phyloP scores from a whole-genome alignment of 1,139 yeast genomes.

The Blastobotrys illinoisensis region DNA sequence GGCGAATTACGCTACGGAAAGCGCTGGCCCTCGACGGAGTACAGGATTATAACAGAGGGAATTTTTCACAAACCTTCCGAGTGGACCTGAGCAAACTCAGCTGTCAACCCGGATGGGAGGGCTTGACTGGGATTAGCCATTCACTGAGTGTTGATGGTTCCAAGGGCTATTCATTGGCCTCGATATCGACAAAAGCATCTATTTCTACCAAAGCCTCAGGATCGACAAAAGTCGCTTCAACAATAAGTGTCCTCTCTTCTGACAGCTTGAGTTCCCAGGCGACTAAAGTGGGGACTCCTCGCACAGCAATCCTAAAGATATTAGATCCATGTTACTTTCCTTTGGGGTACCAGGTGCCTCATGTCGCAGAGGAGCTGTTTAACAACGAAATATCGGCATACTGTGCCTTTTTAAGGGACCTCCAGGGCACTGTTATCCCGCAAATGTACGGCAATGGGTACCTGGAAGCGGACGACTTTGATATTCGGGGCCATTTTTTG shows the following conservation, averaged over 20 bases:
- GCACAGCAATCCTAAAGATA: constrained; percentile 6
- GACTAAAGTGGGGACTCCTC: not conserved
- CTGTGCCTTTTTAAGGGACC: not conserved
- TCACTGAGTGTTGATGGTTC: not conserved
- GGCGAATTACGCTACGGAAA: not conserved
- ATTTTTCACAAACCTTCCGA: constrained; percentile 6
- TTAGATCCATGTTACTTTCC: constrained; percentile 5
- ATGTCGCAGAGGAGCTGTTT: constrained; percentile 3
- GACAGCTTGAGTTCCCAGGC: not conserved
- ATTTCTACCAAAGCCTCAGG: not conserved
- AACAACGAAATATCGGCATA: constrained; percentile 2
- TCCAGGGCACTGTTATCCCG: constrained; percentile 3
- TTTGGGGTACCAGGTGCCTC: constrained; percentile 6
- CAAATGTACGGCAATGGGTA: constrained; percentile 1
- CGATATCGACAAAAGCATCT: not conserved
- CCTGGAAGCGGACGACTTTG: constrained; percentile 1
- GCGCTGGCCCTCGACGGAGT: not conserved
- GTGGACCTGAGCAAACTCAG: constrained; percentile 2
- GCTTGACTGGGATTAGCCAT: not conserved
- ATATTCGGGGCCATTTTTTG: constrained; percentile 2
- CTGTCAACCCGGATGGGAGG: not conserved
- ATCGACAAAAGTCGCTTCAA: not conserved
- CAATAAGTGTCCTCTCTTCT: not conserved
- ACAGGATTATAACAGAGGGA: not conserved
- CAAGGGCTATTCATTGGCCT: not conserved